Evolutionary conservation across 805 yeast genomes (phyloP).

Genomic region (Kregervanrija pseudodelftensis): DNA sequence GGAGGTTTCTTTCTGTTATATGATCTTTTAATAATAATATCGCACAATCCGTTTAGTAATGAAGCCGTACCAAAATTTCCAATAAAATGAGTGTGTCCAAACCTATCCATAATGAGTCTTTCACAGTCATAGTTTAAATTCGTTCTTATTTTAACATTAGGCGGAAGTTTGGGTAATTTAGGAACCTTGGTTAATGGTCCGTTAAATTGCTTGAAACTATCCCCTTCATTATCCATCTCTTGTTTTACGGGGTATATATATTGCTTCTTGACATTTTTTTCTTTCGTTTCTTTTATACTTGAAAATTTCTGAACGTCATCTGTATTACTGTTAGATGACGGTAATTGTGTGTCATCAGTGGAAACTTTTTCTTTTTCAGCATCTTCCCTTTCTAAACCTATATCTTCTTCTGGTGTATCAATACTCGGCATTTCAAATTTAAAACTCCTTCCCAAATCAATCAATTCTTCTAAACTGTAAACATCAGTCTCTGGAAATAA

Average conservation of each 20-base stretch:
- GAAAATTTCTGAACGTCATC: neutral
- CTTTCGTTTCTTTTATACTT: neutral
- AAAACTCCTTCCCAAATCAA: constrained; percentile 29
- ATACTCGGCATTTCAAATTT: constrained; percentile 30
- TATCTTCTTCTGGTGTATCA: constrained; percentile 12
- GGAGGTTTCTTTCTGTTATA: constrained; percentile 29
- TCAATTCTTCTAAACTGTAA: constrained; percentile 34
- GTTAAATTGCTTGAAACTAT: neutral
- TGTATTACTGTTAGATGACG: neutral
- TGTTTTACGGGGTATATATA: neutral
- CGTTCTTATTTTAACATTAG: constrained; percentile 15
- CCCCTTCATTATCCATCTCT: constrained; percentile 3
- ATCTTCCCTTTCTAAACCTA: constrained; percentile 8
- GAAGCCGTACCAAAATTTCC: constrained; percentile 42
- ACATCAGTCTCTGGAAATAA: constrained; percentile 39
- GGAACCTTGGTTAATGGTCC: neutral
- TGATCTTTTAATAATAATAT: constrained; percentile 33
- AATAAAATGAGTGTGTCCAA: constrained; percentile 41
- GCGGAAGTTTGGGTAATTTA: constrained; percentile 13
- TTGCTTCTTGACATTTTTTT: neutral
- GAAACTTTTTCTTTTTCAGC: neutral
- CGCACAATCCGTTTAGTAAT: constrained; percentile 35
- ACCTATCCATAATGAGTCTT: constrained; percentile 35
- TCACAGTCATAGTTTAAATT: constrained; percentile 22
- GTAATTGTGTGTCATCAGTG: neutral